These are phyloP conservation scores for Spergularia marina DNA, from an alignment of 148 eudicot species.

Conservation along the genomic window DNA sequence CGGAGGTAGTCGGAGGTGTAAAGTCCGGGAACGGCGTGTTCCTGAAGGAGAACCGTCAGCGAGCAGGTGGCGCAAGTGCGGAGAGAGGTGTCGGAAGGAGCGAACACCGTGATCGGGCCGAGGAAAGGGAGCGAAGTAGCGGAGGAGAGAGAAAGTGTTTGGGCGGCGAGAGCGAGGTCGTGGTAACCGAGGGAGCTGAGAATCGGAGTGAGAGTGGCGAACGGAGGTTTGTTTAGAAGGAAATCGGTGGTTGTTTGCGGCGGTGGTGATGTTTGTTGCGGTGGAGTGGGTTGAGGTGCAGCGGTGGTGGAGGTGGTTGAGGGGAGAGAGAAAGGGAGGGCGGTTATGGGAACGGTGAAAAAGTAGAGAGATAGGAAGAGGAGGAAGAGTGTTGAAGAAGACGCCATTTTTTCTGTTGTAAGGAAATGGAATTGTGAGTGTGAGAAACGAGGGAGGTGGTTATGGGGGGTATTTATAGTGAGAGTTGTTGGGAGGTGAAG, in stretches of 20 bases:
- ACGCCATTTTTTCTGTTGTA: constrained; percentile 6
- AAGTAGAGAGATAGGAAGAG: not conserved
- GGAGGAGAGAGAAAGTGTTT: constrained; percentile 42
- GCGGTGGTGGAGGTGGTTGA: constrained; percentile 16
- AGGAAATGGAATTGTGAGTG: not conserved
- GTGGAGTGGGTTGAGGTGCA: not conserved
- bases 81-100: constrained; percentile 58
- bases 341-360: not conserved
- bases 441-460: not conserved
- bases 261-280: not conserved
- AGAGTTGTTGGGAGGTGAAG: not conserved
- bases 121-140: constrained; percentile 36
- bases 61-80: constrained; percentile 68
- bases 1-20: constrained; percentile 52
- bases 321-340: not conserved
- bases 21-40: constrained; percentile 68
- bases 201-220: constrained; percentile 36
- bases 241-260: constrained; percentile 7
- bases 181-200: constrained; percentile 64
- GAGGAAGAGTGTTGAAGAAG: not conserved
- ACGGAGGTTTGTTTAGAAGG: constrained; percentile 19
- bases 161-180: constrained; percentile 39
- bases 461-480: constrained; percentile 7
- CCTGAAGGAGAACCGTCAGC: constrained; percentile 58
- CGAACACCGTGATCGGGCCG: constrained; percentile 67